A percentile compares a stretch with the other conserved stretches of the same genome.
phyloP scores from a whole-genome alignment of 2,329 filamentous ascomycete species.

The Cercospora sesami region DNA sequence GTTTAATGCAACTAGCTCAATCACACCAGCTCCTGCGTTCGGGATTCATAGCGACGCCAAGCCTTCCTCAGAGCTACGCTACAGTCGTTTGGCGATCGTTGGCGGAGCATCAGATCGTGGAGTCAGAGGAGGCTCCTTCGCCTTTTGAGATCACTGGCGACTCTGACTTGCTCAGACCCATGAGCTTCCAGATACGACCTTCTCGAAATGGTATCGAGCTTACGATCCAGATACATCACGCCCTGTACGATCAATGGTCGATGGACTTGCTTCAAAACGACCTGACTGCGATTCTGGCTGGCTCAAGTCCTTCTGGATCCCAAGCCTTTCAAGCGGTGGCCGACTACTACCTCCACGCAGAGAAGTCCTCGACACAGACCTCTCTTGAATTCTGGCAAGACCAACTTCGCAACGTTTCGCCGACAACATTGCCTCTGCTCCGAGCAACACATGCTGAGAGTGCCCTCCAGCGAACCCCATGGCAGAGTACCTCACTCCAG shows the following conservation, averaged over 20 bases:
- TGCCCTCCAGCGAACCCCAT: conserved; percentile 27
- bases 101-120: conserved; percentile 34
- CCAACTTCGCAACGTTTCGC: conserved; percentile 59
- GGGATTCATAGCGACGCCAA: conserved; percentile 63
- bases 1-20: conserved; percentile 53
- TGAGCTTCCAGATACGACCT: conserved; percentile 59
- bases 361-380: background rate
- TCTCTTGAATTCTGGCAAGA: conserved; percentile 67
- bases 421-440: conserved; percentile 60
- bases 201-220: conserved; percentile 34
- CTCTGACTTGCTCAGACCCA: conserved; percentile 56
- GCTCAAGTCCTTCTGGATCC: conserved; percentile 40
- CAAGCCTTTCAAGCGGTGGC: conserved; percentile 64
- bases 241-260: conserved; percentile 92
- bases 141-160: conserved; percentile 27
- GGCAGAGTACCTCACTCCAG: conserved; percentile 23
- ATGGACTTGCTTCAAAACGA: conserved; percentile 70
- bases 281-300: conserved; percentile 55
- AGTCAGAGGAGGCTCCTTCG: conserved; percentile 20
- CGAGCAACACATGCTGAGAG: conserved; percentile 40
- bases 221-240: conserved; percentile 71
- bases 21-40: conserved; percentile 70
- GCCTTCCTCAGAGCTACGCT: conserved; percentile 52
- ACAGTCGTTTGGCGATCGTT: conserved; percentile 65
- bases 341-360: conserved; percentile 45